Base-by-base conservation (phyloP, 768 basidiomycete genomes). In the Hortiboletus campestris region DNA sequence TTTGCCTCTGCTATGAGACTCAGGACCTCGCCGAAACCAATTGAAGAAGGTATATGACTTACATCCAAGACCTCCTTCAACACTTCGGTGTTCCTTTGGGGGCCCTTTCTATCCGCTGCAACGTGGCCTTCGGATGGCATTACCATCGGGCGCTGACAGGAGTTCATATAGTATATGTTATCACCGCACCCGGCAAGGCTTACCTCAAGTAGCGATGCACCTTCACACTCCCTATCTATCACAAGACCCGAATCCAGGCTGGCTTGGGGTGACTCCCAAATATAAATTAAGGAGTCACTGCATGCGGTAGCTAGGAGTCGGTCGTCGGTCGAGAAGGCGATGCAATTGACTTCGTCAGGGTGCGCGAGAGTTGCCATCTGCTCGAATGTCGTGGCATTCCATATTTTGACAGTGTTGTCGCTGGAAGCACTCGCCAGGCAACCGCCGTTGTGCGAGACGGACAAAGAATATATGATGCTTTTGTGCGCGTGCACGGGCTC, bases 251-350 rank as follows among this genome's bases (percentile, higher is more conserved):
- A 69, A 47, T 67, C 67, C 60, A 67, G 42, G 55, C 65, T 67
- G 19, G 67, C 53, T 46, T 67, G 65, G 11, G 67, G 67, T 25
- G 62, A 13, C 47, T 71, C 72, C 70, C 72, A 71, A 19, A 71
- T 42, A 46, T 71, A 69, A 40, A 73, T 35, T 14, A 47, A 34
- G 40, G 69, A 62, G 46, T 70, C 68, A 43, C 63, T 68, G 42
- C 71, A 70, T 22, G 66, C 68, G 8, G 70, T 72, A 19, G 71
- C 69, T n/a, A 71, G 46, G 49, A 60, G 61, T 53, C 67, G 53
- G 49, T 65, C 66, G 57, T 73, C 70, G 46, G 49, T 28, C 3
- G 69, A 71, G 56, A 73, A 73, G 43, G 69, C 36, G 47, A 67
- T 43, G 22, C 62, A 72, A 19, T 65, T 65, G 44, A 72, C 69